Base-by-base conservation (phyloP, 2,329 filamentous ascomycete genomes). In the Cladophialophora yegresii region DNA sequence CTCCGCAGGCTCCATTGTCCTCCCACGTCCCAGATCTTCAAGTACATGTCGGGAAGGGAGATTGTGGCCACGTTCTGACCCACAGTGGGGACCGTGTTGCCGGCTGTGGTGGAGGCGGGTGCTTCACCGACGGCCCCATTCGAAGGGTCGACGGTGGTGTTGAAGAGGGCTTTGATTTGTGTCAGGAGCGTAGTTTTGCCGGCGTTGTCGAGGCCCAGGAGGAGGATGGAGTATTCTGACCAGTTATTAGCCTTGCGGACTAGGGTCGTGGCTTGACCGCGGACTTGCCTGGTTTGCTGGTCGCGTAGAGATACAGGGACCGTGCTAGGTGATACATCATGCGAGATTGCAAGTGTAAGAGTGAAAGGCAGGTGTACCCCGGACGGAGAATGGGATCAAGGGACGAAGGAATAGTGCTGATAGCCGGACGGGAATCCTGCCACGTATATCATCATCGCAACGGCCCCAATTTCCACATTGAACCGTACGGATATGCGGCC, bases 1-100 rank as follows among this genome's bases (percentile, higher is more conserved):
- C 89, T 89, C 67, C 95, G 89, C 74, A 99, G 85, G 30, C 86
- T 89, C 74, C 95, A 87, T 78, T 99, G 95, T 6, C 95, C 95
- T 69, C 95, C 95, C 0, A 99, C 92, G 75, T 99, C 95, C 95
- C 95, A 98, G 72, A 99, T 90, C 82, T 97, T 96, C 74, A 99
- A 84, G 82, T 98, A 97, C 87, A 97, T 93, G 77, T 96, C 92
- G 16, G 92, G 89, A 26, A 98, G 84, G 23, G 90, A 87, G 75
- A 99, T 91, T 54, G 93, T 95, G 67, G 91, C 90, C 69, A 98
- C 93, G 79, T 98, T 98, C 77, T 98, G 95, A 70, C 95, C 95
- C 72, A 98, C 93, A 22, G 95, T 99, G 30, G 95, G 95, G 7
- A 98, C 93, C 51, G 93, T 97, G 76, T 95, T 93, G 71, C 86